Conservation (phyloP, 2,329 filamentous ascomycete genomes). For the Rhytidhysteron rufulum region DNA sequence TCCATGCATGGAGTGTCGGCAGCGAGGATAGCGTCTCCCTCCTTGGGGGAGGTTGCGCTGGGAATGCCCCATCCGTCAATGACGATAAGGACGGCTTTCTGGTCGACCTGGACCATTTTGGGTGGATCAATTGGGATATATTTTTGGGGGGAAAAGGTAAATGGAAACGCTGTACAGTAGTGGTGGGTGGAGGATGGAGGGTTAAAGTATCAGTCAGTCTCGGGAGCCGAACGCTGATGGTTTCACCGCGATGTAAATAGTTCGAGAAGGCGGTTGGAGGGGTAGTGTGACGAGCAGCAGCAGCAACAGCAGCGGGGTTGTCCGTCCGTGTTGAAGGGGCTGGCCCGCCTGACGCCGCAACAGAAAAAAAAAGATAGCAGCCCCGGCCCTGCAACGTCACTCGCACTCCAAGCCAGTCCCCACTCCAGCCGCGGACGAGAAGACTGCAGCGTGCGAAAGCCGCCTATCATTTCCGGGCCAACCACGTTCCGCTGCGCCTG, state of each 20-base stretch:
- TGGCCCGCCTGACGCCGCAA: no score
- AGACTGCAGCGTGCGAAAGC: no score
- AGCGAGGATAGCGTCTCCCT: constrained; percentile 93
- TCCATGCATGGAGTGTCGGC: constrained; percentile 96
- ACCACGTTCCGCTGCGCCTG: background rate
- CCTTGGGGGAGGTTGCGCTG: constrained; percentile 70
- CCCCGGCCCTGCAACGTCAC: constrained; percentile 17
- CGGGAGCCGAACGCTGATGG: background rate
- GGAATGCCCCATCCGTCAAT: constrained; percentile 98
- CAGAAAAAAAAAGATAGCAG: constrained; percentile 17
- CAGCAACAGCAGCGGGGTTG: background rate
- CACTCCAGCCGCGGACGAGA: constrained; percentile 19
- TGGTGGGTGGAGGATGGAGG: constrained; percentile 10
- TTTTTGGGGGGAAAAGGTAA: constrained; percentile 1
- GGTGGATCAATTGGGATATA: constrained; percentile 15
- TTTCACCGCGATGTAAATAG: background rate
- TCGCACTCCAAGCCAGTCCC: constrained; percentile 7
- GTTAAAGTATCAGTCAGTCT: no score
- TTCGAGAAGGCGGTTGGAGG: constrained; percentile 16
- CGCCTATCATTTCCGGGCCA: constrained; percentile 1
- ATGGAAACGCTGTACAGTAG: constrained; percentile 5
- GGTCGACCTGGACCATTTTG: constrained; percentile 64
- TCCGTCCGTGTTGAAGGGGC: background rate
- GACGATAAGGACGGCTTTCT: constrained; percentile 77
- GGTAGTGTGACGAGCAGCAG: constrained; percentile 6